Evolutionary conservation across 1,139 yeast genomes (phyloP).

Genomic region (Kurtzmaniella quercitrusa): DNA sequence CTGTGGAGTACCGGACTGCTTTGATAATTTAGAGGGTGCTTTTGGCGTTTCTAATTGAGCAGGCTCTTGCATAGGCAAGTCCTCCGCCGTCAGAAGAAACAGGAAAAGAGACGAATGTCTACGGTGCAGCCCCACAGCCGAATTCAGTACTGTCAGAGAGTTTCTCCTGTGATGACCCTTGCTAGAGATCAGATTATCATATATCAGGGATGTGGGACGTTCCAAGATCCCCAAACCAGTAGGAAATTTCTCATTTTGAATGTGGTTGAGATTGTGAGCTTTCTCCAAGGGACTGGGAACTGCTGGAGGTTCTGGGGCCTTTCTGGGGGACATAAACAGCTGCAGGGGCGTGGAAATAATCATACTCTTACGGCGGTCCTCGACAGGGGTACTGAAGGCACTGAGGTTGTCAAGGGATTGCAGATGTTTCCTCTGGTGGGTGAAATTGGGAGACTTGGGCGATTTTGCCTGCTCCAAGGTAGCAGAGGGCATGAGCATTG

Average conservation of each 20-base stretch:
- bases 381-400: slow-evolving; percentile 3
- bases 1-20: neutral
- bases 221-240: slow-evolving; percentile 16
- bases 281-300: slow-evolving; percentile 42
- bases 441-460: slow-evolving; percentile 5
- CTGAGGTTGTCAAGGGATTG: slow-evolving; percentile 48
- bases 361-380: slow-evolving; percentile 10
- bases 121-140: slow-evolving; percentile 16
- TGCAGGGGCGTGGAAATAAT: slow-evolving; percentile 11
- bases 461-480: slow-evolving; percentile 8
- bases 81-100: slow-evolving; percentile 25
- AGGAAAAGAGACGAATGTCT: slow-evolving; percentile 47
- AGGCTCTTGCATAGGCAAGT: slow-evolving; percentile 5
- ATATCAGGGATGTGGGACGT: slow-evolving; percentile 44
- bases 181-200: slow-evolving; percentile 30
- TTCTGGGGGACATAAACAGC: slow-evolving; percentile 54
- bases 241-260: slow-evolving; percentile 16
- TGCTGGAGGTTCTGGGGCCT: slow-evolving; percentile 58
- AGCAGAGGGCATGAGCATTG: slow-evolving; percentile 17
- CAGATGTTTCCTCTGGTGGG: slow-evolving; percentile 43
- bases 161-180: slow-evolving; percentile 21
- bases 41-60: slow-evolving; percentile 1
- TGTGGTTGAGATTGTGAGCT: neutral
- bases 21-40: slow-evolving; percentile 1
- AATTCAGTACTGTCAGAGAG: slow-evolving; percentile 12